phyloP scores from a whole-genome alignment of 306 rosid genomes.

The Corylus heterophylla region DNA sequence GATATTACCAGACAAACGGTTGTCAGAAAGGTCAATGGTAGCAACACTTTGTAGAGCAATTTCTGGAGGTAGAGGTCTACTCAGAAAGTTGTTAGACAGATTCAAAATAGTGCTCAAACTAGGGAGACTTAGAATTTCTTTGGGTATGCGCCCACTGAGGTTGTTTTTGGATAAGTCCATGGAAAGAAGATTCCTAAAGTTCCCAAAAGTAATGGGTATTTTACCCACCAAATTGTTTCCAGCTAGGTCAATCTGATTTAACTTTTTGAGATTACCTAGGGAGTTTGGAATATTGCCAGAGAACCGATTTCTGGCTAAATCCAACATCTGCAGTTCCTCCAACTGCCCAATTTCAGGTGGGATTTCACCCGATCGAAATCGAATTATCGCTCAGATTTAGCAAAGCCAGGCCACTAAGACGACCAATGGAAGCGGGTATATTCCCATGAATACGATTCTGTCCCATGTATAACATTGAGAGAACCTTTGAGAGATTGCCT shows the following conservation, averaged over 20 bases:
- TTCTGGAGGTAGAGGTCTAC: constrained; percentile 62
- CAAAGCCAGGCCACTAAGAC: constrained; percentile 52
- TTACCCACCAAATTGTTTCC: constrained; percentile 46
- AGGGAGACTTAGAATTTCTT: constrained; percentile 50
- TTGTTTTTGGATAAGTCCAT: constrained; percentile 66
- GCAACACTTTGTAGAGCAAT: constrained; percentile 37
- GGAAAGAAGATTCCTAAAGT: constrained; percentile 45
- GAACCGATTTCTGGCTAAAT: constrained; percentile 48
- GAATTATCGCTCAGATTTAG: constrained; percentile 60
- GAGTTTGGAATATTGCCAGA: constrained; percentile 59
- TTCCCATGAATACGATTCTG: constrained; percentile 56
- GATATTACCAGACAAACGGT: constrained; percentile 50
- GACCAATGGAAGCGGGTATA: constrained; percentile 61
- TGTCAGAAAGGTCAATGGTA: constrained; percentile 58
- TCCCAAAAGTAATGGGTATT: constrained; percentile 51
- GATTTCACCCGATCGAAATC: constrained; percentile 49
- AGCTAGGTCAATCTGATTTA: constrained; percentile 60
- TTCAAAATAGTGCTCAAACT: constrained; percentile 54
- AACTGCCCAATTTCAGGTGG: constrained; percentile 59
- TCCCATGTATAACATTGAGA: constrained; percentile 61
- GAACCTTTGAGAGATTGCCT: constrained; percentile 65
- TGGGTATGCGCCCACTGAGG: constrained; percentile 61
- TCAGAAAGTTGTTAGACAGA: constrained; percentile 58
- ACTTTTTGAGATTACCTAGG: constrained; percentile 51
- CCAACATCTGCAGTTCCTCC: constrained; percentile 45